Base-by-base conservation (phyloP, 1,284 basidiomycete genomes). In the Cutaneotrichosporon cavernicola region DNA sequence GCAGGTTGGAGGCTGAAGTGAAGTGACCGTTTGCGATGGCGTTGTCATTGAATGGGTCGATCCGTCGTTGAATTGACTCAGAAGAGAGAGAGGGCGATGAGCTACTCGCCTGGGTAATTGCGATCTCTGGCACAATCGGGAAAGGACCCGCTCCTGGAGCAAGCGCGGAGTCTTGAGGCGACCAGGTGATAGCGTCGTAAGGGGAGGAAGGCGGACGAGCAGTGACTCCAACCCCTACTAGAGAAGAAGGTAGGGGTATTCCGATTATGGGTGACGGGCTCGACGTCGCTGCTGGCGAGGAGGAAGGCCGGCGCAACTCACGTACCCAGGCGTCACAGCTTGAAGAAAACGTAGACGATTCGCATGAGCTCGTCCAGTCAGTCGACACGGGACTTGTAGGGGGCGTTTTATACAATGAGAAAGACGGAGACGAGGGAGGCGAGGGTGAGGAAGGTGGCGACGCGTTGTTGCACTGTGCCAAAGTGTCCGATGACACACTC, bases 371-470 rank as follows among this genome's bases (percentile, higher is more conserved):
- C 18, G 43, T 6, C 18, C 16, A n/a, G 18, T 46, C 6, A 18
- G 43, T 4, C 18, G 43, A 43, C 14, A 13, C 6, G 40, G 16
- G 14, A 43, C 13, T 46, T 18, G 43, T 46, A 2, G 16, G 16
- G n/a, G 43, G 18, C 6, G 43, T 46, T 18, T 46, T 6, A 18
- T 46, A 46, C 18, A 11, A 30, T 9, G 49, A 30, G 36, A 11
- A 40, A 18, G 34, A 90, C 26, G n/a, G 26, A 31, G 53, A 13
- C 13, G 38, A 26, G 55, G 32, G 30, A 26, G 36, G 11, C 14
- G 36, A n/a, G 9, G 34, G 36, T 11, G 16, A 18, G 1, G 36
- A 14, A 5, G 50, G 50, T 31, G 30, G 21, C 11, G 26, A 14
- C 30, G 51, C 11, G 26, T 5, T 30, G 30, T 26, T 34, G 30